A percentile compares a stretch with the other conserved stretches of the same genome.
Conservation (phyloP, 805 yeast species). For the Candida vaughaniae region DNA sequence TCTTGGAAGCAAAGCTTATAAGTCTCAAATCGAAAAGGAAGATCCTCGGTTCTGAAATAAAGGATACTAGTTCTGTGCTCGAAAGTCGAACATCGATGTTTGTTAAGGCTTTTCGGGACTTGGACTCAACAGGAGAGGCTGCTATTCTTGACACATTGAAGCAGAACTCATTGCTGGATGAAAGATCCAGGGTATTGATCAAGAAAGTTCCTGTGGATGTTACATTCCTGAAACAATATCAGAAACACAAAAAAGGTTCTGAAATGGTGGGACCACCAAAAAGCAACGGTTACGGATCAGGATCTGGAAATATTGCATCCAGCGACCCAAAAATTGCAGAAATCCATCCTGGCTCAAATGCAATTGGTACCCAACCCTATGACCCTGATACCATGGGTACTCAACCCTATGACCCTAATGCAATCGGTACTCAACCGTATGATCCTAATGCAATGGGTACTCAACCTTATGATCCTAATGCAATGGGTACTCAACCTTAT, state of each 20-base stretch:
- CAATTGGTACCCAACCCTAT: background rate
- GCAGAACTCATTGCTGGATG: constrained; percentile 20
- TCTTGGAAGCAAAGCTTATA: constrained; percentile 34
- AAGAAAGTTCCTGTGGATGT: constrained; percentile 25
- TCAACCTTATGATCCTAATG: background rate
- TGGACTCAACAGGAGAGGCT: constrained; percentile 38
- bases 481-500: background rate
- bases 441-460: background rate
- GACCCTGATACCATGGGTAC: constrained; percentile 16
- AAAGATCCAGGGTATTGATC: constrained; percentile 18
- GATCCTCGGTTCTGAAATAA: constrained; percentile 37
- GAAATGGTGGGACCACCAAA: background rate
- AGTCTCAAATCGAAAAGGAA: constrained; percentile 33
- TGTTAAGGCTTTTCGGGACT: constrained; percentile 37
- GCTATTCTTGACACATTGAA: constrained; percentile 29
- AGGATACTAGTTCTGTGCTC: constrained; percentile 47
- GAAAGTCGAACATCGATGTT: constrained; percentile 49
- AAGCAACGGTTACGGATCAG: background rate
- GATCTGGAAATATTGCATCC: background rate
- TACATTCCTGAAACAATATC: constrained; percentile 21
- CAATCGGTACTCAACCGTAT: background rate
- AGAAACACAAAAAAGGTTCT: constrained; percentile 2
- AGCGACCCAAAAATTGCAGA: background rate
- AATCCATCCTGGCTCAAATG: background rate
- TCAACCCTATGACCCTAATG: constrained; percentile 14